phyloP scores from a whole-genome alignment of 2,329 filamentous ascomycete genomes.

The Paraphoma chrysanthemicola region DNA sequence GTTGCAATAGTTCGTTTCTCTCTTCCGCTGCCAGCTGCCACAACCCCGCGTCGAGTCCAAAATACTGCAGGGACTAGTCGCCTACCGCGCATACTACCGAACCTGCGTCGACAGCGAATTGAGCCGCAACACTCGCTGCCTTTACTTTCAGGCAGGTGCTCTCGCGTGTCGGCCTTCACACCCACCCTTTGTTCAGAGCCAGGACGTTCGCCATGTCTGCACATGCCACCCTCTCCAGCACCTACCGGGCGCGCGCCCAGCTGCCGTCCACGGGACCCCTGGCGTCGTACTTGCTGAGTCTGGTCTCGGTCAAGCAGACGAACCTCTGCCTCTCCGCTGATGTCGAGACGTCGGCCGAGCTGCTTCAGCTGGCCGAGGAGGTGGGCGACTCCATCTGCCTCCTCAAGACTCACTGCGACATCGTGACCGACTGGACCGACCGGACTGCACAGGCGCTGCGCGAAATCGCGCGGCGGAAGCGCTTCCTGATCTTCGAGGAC shows the following conservation, averaged over 20 bases:
- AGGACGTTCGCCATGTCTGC: slow-evolving; percentile 34
- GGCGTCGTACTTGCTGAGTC: slow-evolving; percentile 56
- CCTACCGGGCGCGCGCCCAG: slow-evolving; percentile 55
- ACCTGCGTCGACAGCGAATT: neutral
- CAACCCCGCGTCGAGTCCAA: slow-evolving; percentile 7
- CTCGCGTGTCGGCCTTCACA: neutral
- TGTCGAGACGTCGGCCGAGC: slow-evolving; percentile 62
- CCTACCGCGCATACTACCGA: neutral
- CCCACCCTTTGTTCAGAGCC: too few species aligned
- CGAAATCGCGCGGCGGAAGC: slow-evolving; percentile 57
- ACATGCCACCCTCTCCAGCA: slow-evolving; percentile 45
- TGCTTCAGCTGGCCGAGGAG: slow-evolving; percentile 63
- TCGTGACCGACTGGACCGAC: slow-evolving; percentile 66
- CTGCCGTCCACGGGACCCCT: slow-evolving; percentile 53
- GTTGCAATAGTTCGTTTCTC: slow-evolving; percentile 1
- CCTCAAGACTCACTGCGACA: slow-evolving; percentile 68
- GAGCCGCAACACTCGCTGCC: neutral
- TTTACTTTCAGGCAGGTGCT: neutral
- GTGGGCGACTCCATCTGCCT: slow-evolving; percentile 67
- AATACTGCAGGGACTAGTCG: neutral
- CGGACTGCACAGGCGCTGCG: slow-evolving; percentile 59
- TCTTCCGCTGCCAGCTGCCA: slow-evolving; percentile 5
- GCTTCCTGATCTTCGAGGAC: slow-evolving; percentile 62
- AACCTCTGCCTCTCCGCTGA: slow-evolving; percentile 65
- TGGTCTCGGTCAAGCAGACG: slow-evolving; percentile 58